phyloP scores from a whole-genome alignment of 495 filamentous ascomycete species.

The Jackrogersella multiformis region DNA sequence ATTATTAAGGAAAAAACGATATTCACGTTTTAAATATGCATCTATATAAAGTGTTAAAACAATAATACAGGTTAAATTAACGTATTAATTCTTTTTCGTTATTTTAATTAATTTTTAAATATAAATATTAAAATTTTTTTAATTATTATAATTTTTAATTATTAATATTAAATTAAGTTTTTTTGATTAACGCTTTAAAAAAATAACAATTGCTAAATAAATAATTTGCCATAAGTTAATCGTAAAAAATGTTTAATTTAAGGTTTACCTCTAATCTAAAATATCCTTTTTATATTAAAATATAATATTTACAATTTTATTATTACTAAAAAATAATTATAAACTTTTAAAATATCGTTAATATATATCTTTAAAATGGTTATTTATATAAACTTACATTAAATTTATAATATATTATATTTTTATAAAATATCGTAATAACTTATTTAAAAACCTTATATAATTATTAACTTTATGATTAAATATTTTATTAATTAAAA shows the following conservation, averaged over 20 bases:
- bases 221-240: not conserved
- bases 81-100: no score
- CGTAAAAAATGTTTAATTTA: not conserved
- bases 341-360: not conserved
- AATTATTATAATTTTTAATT: not conserved
- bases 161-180: no score
- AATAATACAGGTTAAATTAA: no score
- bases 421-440: not conserved
- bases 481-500: conserved; percentile 2
- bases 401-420: not conserved
- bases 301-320: not conserved
- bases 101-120: no score
- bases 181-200: not conserved
- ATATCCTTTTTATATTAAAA: not conserved
- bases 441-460: not conserved
- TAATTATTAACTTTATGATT: not conserved
- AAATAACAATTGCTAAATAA: not conserved
- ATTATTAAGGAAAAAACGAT: no score
- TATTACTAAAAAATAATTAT: not conserved
- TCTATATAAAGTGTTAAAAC: no score
- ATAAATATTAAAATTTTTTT: no score
- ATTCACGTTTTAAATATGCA: no score
- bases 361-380: not conserved
- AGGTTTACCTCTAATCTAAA: not conserved
- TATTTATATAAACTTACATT: not conserved